Evolutionary conservation across 441 rosid genomes (phyloP), one percentile per base, ranked within the genome.

Genomic region (Mallotus japonicus): DNA sequence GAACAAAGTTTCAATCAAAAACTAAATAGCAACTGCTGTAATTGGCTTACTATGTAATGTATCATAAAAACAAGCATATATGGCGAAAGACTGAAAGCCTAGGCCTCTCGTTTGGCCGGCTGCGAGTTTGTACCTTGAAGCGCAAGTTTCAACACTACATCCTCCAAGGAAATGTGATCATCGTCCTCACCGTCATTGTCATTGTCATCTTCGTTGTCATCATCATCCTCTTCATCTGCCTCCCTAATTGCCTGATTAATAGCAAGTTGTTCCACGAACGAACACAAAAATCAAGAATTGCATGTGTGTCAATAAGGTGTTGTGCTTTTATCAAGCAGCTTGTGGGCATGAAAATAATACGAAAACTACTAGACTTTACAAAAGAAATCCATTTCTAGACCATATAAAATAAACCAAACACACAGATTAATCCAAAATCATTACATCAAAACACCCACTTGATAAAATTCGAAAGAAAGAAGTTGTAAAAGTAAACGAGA

Each of bases 41-140:
- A 24, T 12, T 16, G n/a, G 10, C 22, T 65, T 46, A 1, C 40
- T 46, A 22, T 46, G 46, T 7, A 46, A 58, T 63, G 24, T 50
- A 46, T 15, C 15, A 12, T 28, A n/a, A n/a, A 62, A 53, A 32
- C 12, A 37, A n/a, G 8, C 37, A 73, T 5, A 19, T 42, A 44
- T 12, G 0, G 9, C 2, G 66, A 34, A 44, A 28, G 32, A 28
- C 32, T 24, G 28, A 24, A 24, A 57, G 50, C 73, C 47, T 84
- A 89, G 49, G 74, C 86, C 78, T 91, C 84, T 71, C 89, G 85
- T 77, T 89, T 42, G 97, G 98, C 44, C 97, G 88, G 77, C 87
- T 88, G 60, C 89, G 84, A 8, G 84, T 77, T 87, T 46, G 85
- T 37, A n/a, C 62, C 56, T 64, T 50, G 85, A 71, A 82, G 73